Conservation (phyloP, 192 early-diverging fungal genomes). For the Umbelopsis ramanniana region DNA sequence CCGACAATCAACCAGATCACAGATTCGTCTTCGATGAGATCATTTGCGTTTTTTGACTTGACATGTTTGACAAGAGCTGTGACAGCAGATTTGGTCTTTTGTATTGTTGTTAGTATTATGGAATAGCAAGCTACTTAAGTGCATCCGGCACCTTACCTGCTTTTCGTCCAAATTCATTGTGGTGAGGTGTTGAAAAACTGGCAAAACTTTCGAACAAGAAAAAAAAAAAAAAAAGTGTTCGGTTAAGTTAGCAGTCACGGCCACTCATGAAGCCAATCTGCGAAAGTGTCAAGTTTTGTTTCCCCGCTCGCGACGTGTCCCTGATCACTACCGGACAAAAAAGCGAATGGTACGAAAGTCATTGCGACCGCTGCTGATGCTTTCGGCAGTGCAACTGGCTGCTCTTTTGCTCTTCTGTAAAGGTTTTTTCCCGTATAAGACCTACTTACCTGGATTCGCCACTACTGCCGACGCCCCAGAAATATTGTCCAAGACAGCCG, state of each 20-base stretch:
- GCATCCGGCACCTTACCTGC: neutral
- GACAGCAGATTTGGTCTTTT: constrained; percentile 30
- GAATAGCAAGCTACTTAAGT: neutral
- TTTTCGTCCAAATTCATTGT: constrained; percentile 18
- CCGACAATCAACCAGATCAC: constrained; percentile 20
- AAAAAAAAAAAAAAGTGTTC: constrained; percentile 20
- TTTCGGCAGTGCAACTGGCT: constrained; percentile 55
- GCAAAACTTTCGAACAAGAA: constrained; percentile 9
- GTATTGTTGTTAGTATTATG: neutral
- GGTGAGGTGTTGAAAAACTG: neutral
- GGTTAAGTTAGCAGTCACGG: constrained; percentile 1
- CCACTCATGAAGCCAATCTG: neutral
- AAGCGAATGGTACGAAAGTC: constrained; percentile 16
- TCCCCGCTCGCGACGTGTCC: neutral
- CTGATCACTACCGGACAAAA: neutral
- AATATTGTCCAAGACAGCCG: neutral
- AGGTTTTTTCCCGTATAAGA: constrained; percentile 84
- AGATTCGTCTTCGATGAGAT: constrained; percentile 27
- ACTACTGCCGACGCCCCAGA: constrained; percentile 41
- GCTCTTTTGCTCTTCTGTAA: constrained; percentile 69
- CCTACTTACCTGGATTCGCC: constrained; percentile 65
- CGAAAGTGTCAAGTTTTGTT: neutral
- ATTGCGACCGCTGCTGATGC: constrained; percentile 10
- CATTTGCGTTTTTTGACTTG: constrained; percentile 11
- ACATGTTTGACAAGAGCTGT: constrained; percentile 27